Evolutionary conservation across 352 stramenopile species (phyloP).

Genomic region (Phytophthora chlamydospora): DNA sequence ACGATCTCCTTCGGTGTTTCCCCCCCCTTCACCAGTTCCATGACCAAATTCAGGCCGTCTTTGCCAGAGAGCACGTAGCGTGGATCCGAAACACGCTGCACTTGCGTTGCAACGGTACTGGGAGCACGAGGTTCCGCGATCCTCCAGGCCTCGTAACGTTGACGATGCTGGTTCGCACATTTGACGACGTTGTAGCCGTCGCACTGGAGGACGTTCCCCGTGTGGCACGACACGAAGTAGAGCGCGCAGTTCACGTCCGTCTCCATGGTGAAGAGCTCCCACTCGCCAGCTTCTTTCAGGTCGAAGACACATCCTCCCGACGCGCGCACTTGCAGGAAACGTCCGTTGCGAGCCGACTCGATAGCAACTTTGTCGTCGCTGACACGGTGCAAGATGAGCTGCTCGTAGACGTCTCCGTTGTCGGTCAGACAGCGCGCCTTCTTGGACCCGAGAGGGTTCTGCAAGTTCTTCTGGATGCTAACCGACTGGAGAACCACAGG

Average conservation of each 20-base stretch:
- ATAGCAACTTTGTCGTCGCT: slow-evolving; percentile 42
- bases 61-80: slow-evolving; percentile 8
- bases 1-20: slow-evolving; percentile 36
- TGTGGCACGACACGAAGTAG: slow-evolving; percentile 42
- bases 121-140: slow-evolving; percentile 28
- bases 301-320: slow-evolving; percentile 40
- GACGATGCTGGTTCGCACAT: slow-evolving; percentile 30
- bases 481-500: slow-evolving; percentile 40
- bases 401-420: slow-evolving; percentile 37
- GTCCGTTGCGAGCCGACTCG: slow-evolving; percentile 29
- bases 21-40: slow-evolving; percentile 37
- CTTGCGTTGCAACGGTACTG: not conserved
- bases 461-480: slow-evolving; percentile 26
- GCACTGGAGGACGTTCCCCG: slow-evolving; percentile 36
- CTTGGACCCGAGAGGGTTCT: slow-evolving; percentile 41
- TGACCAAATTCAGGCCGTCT: slow-evolving; percentile 21
- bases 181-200: slow-evolving; percentile 21
- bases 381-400: slow-evolving; percentile 36
- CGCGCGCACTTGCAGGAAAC: slow-evolving; percentile 35
- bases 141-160: slow-evolving; percentile 27
- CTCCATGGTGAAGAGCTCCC: slow-evolving; percentile 45
- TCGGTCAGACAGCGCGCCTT: slow-evolving; percentile 34
- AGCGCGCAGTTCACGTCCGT: slow-evolving; percentile 27
- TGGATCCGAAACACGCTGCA: not conserved
- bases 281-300: slow-evolving; percentile 28